Evolutionary conservation across 805 yeast species (phyloP).

Genomic region (Suhomyces emberorum): DNA sequence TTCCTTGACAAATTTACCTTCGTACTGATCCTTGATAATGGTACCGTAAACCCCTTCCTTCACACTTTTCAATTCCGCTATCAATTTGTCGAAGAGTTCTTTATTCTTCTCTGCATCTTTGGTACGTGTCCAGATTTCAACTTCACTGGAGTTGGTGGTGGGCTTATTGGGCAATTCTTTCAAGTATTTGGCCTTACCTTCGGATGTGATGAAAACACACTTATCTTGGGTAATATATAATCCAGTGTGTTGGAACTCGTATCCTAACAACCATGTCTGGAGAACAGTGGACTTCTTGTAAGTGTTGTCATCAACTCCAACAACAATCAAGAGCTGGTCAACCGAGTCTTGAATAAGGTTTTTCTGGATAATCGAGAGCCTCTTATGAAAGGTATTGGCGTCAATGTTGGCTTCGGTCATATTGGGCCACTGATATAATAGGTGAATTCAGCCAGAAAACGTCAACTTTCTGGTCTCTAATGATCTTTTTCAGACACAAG

Average conservation of each 20-base stretch:
- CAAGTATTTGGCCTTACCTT: constrained; percentile 80
- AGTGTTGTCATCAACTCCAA: constrained; percentile 88
- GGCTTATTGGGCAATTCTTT: constrained; percentile 49
- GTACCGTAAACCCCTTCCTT: constrained; percentile 54
- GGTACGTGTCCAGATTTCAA: constrained; percentile 66
- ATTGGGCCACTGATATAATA: too few relatives aligned
- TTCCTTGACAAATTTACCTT: constrained; percentile 81
- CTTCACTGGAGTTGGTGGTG: constrained; percentile 38
- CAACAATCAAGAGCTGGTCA: constrained; percentile 50
- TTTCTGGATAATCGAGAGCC: constrained; percentile 43
- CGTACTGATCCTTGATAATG: constrained; percentile 71
- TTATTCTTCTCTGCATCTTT: constrained; percentile 79
- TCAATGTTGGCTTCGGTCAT: constrained; percentile 65
- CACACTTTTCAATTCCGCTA: constrained; percentile 40
- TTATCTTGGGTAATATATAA: constrained; percentile 60
- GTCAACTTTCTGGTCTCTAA: too few relatives aligned
- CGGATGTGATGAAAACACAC: constrained; percentile 68
- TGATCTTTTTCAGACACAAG: too few relatives aligned
- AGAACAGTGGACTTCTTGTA: constrained; percentile 82
- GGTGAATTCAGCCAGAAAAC: too few relatives aligned
- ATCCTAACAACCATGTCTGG: constrained; percentile 90
- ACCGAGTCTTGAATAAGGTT: constrained; percentile 23
- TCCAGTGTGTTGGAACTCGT: constrained; percentile 92
- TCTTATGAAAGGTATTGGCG: constrained; percentile 47
- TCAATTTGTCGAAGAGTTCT: constrained; percentile 57